Conservation (phyloP, 23 red algal genomes). For the Chondrus crispus region DNA sequence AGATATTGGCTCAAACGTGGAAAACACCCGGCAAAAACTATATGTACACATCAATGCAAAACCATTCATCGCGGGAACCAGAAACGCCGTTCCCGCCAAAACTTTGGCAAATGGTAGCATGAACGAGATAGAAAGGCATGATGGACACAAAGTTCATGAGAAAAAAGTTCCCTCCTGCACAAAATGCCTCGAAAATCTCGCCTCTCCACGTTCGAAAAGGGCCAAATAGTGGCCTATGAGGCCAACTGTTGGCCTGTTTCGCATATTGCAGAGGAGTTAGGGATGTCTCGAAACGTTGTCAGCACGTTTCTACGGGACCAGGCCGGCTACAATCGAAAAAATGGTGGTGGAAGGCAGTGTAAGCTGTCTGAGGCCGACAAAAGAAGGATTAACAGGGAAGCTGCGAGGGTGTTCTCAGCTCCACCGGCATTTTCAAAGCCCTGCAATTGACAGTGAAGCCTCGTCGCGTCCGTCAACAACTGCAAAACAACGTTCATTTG, state of each 20-base stretch:
- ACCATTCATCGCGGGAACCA: background rate
- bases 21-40: constrained; percentile 3
- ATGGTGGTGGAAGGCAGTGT: too few species aligned
- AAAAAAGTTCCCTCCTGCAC: background rate
- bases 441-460: background rate
- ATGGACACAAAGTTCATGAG: background rate
- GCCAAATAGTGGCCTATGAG: background rate
- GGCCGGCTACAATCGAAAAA: background rate
- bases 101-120: background rate
- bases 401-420: background rate
- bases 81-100: background rate
- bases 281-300: background rate
- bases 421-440: background rate
- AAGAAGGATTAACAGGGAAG: background rate
- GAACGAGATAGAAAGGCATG: background rate
- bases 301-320: background rate
- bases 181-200: background rate
- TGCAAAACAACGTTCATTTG: background rate
- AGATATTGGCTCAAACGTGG: too few species aligned
- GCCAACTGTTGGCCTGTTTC: background rate
- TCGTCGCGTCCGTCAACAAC: background rate
- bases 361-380: too few species aligned
- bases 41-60: constrained; percentile 3
- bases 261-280: background rate
- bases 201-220: background rate